Conservation (phyloP, 1,284 basidiomycete genomes). For the Cryptococcus sp. region DNA sequence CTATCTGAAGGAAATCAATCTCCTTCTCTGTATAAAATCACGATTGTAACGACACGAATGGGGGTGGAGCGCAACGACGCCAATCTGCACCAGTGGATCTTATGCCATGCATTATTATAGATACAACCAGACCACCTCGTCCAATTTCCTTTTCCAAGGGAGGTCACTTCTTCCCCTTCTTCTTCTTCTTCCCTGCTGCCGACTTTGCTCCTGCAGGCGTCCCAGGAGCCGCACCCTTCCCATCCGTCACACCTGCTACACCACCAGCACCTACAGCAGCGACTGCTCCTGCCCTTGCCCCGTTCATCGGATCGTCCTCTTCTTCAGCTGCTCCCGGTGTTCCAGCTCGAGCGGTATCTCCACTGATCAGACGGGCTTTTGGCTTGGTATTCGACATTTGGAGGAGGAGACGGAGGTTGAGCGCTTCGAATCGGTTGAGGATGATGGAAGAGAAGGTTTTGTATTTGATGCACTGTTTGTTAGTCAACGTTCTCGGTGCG, state of each 20-base stretch:
- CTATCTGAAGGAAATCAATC: too few relatives aligned
- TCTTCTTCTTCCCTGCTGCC: slow-evolving; percentile 33
- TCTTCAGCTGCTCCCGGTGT: slow-evolving; percentile 7
- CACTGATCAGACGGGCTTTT: slow-evolving; percentile 4
- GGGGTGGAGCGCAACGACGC: too few relatives aligned
- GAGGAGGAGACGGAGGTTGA: slow-evolving; percentile 59
- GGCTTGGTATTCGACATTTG: slow-evolving; percentile 35
- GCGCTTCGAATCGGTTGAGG: slow-evolving; percentile 86
- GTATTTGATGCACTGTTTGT: slow-evolving; percentile 78
- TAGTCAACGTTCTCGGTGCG: too few relatives aligned
- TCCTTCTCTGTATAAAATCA: too few relatives aligned
- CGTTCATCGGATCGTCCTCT: slow-evolving; percentile 9
- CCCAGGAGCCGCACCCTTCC: slow-evolving; percentile 13
- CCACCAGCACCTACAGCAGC: slow-evolving; percentile 2
- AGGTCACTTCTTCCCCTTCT: slow-evolving; percentile 32
- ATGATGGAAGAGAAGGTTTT: slow-evolving; percentile 87
- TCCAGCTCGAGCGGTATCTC: background rate
- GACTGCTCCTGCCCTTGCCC: slow-evolving; percentile 2
- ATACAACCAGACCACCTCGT: too few relatives aligned
- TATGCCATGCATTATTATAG: too few relatives aligned
- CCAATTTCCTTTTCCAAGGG: too few relatives aligned
- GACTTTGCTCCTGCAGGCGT: slow-evolving; percentile 5
- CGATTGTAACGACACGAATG: too few relatives aligned
- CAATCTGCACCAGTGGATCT: too few relatives aligned
- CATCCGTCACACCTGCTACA: background rate